A percentile compares a stretch with the other conserved stretches of the same genome.
Evolutionary conservation across 352 stramenopile genomes (phyloP).

Genomic region (Plasmopara halstedii): DNA sequence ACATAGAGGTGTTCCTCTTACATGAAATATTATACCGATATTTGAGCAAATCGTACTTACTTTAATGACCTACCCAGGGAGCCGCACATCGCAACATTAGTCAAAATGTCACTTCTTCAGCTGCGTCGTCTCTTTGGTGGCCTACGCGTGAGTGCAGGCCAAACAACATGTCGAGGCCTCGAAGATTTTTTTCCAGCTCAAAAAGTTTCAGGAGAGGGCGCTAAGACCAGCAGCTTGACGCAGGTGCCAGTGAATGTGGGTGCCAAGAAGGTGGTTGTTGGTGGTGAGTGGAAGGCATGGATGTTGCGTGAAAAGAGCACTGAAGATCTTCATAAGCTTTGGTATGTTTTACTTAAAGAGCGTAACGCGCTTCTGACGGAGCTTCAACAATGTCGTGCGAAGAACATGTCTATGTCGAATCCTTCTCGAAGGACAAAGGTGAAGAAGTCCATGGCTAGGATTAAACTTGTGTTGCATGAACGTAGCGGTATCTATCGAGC

Average conservation of each 20-base stretch:
- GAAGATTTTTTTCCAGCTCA: slow-evolving; percentile 75
- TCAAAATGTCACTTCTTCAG: too few species aligned
- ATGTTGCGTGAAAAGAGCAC: slow-evolving; percentile 97
- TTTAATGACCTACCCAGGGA: too few species aligned
- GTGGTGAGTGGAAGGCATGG: slow-evolving; percentile 91
- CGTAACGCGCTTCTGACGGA: slow-evolving; percentile 96
- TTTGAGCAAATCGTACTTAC: too few species aligned
- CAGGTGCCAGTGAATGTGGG: slow-evolving; percentile 61
- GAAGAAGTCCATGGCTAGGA: slow-evolving; percentile 81
- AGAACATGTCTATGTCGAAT: slow-evolving; percentile 76
- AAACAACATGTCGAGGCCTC: slow-evolving; percentile 38
- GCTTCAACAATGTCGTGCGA: slow-evolving; percentile 62
- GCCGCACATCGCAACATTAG: too few species aligned
- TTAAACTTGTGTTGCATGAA: slow-evolving; percentile 85
- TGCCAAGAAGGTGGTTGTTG: slow-evolving; percentile 55
- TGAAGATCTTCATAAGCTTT: slow-evolving; percentile 98
- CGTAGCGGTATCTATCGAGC: slow-evolving; percentile 67
- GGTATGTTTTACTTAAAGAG: slow-evolving; percentile 97
- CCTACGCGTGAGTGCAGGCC: slow-evolving; percentile 36
- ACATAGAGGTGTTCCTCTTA: too few species aligned
- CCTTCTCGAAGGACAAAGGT: slow-evolving; percentile 73
- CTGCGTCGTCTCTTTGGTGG: slow-evolving; percentile 60
- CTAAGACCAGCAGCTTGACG: slow-evolving; percentile 40
- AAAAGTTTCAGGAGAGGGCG: slow-evolving; percentile 33
- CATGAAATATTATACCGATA: too few species aligned